phyloP scores from a whole-genome alignment of 108 stramenopile genomes.

The Nitzschia sp. region DNA sequence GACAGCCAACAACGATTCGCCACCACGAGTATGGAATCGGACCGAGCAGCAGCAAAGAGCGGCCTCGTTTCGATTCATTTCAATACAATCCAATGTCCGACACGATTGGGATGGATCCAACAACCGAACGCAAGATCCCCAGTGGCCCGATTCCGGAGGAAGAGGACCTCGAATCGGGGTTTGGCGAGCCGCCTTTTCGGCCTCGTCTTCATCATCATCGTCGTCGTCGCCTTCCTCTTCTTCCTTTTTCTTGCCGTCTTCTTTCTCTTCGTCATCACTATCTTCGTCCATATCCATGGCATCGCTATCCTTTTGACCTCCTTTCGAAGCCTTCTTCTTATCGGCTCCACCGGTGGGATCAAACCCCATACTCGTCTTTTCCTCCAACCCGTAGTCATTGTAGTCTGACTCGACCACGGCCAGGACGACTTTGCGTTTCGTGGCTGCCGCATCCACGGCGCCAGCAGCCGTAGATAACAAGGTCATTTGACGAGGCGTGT shows the following conservation, averaged over 20 bases:
- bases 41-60: constrained; percentile 91
- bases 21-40: constrained; percentile 90
- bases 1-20: constrained; percentile 92
- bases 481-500: constrained; percentile 95
- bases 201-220: constrained; percentile 85
- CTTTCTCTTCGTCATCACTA: constrained; percentile 68
- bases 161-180: constrained; percentile 90
- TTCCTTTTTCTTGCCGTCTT: constrained; percentile 45
- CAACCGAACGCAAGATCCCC: constrained; percentile 96
- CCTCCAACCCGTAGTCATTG: constrained; percentile 86
- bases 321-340: constrained; percentile 38
- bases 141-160: constrained; percentile 78
- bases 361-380: constrained; percentile 76
- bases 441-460: background rate
- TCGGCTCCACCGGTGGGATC: constrained; percentile 58
- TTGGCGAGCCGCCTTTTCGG: constrained; percentile 57
- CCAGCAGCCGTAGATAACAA: constrained; percentile 51
- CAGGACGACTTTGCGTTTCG: constrained; percentile 63
- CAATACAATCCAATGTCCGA: constrained; percentile 84
- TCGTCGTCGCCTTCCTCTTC: constrained; percentile 52
- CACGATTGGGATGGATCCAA: constrained; percentile 83
- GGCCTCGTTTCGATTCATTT: constrained; percentile 92
- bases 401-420: constrained; percentile 95
- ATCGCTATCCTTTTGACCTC: constrained; percentile 51
- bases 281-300: constrained; percentile 79